phyloP scores from a whole-genome alignment of 2,329 filamentous ascomycete species.

The Fusarium armeniacum region DNA sequence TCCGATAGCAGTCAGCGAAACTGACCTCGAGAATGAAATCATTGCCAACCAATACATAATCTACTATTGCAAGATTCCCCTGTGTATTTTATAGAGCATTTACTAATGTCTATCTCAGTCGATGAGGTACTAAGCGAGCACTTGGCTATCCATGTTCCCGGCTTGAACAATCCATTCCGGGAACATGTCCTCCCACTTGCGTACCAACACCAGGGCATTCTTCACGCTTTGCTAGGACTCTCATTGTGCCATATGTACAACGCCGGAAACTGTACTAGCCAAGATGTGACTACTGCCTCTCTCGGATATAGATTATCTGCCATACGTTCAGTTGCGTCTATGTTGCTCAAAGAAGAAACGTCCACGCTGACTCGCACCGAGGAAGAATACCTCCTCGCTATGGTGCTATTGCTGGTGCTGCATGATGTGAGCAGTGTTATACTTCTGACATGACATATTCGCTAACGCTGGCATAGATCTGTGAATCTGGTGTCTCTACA shows the following conservation, averaged over 20 bases:
- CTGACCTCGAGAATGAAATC: conserved; percentile 23
- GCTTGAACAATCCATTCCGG: conserved; percentile 45
- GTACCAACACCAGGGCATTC: conserved; percentile 45
- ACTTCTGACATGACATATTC: accelerated
- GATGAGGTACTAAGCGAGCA: conserved; percentile 40
- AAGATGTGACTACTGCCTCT: conserved; percentile 30
- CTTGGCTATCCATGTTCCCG: conserved; percentile 38
- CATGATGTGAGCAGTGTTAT: conserved; percentile 43
- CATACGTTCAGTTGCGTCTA: conserved; percentile 36
- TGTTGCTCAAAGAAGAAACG: conserved; percentile 39
- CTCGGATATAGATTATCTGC: conserved; percentile 46
- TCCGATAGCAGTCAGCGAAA: neutral
- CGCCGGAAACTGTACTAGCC: conserved; percentile 23
- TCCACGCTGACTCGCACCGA: conserved; percentile 28
- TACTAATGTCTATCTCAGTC: conserved; percentile 27
- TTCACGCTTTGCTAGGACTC: conserved; percentile 50
- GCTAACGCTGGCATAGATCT: conserved; percentile 36
- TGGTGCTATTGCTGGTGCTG: conserved; percentile 46
- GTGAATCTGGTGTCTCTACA: conserved; percentile 47
- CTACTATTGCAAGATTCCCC: conserved; percentile 23
- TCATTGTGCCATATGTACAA: conserved; percentile 47
- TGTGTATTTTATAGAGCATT: accelerated
- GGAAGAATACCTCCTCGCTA: conserved; percentile 46
- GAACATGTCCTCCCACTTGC: conserved; percentile 46
- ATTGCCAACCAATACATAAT: conserved; percentile 12